Evolutionary conservation across 2,329 filamentous ascomycete species (phyloP).

Genomic region (Monosporascus ibericus): DNA sequence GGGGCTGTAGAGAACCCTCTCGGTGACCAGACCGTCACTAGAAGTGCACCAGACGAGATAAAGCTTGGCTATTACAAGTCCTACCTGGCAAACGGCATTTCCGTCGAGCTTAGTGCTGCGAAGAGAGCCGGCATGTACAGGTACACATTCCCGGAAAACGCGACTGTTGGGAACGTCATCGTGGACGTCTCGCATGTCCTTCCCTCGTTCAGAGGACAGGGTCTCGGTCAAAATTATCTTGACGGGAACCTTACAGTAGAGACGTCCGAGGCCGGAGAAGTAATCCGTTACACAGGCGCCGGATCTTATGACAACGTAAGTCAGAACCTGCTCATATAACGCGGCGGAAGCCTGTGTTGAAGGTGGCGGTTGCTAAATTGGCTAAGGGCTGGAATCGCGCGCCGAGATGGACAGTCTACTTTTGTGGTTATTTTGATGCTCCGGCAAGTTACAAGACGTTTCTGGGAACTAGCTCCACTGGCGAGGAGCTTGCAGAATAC

Average conservation of each 20-base stretch:
- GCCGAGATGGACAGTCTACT: slow-evolving; percentile 56
- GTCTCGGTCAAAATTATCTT: slow-evolving; percentile 56
- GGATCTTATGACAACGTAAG: slow-evolving; percentile 57
- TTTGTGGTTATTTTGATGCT: slow-evolving; percentile 55
- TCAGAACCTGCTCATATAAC: background rate
- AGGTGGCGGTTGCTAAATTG: background rate
- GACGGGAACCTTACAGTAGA: slow-evolving; percentile 51
- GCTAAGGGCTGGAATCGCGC: slow-evolving; percentile 55
- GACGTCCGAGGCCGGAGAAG: slow-evolving; percentile 29
- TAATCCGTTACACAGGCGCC: slow-evolving; percentile 48
- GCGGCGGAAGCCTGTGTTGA: background rate
- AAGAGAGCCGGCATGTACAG: slow-evolving; percentile 52
- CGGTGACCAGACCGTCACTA: slow-evolving; percentile 46
- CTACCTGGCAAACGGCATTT: slow-evolving; percentile 46
- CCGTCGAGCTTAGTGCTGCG: slow-evolving; percentile 51
- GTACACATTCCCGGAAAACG: slow-evolving; percentile 48
- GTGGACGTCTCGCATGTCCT: slow-evolving; percentile 63
- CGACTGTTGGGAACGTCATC: slow-evolving; percentile 40
- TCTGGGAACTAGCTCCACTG: slow-evolving; percentile 27
- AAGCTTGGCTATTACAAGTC: slow-evolving; percentile 58
- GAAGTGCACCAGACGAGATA: slow-evolving; percentile 43
- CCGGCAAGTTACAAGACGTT: slow-evolving; percentile 40
- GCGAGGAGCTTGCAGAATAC: slow-evolving; percentile 26
- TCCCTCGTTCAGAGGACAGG: slow-evolving; percentile 53
- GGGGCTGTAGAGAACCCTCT: slow-evolving; percentile 48